Evolutionary conservation across 179 eudicot genomes (phyloP), one percentile per base, ranked within the genome.

Genomic region (Carnegiea gigantea): DNA sequence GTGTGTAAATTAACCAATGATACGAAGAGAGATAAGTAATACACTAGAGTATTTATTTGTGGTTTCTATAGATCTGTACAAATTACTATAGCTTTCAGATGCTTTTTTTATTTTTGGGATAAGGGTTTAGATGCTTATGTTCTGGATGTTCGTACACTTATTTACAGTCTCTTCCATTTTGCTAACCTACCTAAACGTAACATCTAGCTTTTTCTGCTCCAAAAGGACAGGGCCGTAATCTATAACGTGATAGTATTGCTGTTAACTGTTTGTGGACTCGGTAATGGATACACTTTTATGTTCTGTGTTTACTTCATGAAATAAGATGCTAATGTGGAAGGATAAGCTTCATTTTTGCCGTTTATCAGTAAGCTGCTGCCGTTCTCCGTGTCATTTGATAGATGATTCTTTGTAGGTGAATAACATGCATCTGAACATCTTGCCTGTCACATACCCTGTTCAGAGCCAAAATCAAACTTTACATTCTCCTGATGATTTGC

Each of bases 401-500:
- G 70, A 4, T 36, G 75, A 28, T 67, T 67, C 53, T 5, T 80
- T 75, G 5, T 48, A 82, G 84, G 81, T 33, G 67, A 73, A 64
- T 73, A 78, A 72, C 67, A 70, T 82, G 77, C 71, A 72, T 9
- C 62, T 73, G 78, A 78, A 78, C 77, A 72, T 82, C 81, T 46
- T 78, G 77, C 76, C 82, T 70, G 73, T 48, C 53, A 54, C 62
- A 11, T 62, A 44, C 75, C 75, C 84, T 14, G 38, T 73, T 77
- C 83, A 71, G 60, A 72, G 73, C 46, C 81, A 86, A 20, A 60
- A 40, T 64, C 65, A 76, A 0, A 2, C 28, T 30, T 36, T 43
- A 43, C 65, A 77, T 70, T 76, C 76, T 53, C 75, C 89, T 14
- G 85, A 79, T 48, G 83, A 88, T 71, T 75, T 91, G 70, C 92